Conservation (phyloP, 768 basidiomycete genomes). For the Lyophyllum semitale region DNA sequence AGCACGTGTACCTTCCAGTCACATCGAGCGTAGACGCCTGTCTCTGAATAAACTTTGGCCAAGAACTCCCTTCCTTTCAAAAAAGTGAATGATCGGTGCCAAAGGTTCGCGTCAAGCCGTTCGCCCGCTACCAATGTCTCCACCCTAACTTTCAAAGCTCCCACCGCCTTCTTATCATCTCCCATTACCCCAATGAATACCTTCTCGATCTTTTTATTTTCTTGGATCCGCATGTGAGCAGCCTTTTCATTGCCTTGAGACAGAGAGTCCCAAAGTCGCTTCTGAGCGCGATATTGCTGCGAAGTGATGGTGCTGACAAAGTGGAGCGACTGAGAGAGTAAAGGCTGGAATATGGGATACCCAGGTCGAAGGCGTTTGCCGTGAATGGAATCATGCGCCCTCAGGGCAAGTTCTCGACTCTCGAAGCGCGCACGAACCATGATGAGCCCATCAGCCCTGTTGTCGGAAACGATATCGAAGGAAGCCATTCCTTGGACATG, state of each 20-base stretch:
- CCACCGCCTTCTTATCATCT: conserved; percentile 52
- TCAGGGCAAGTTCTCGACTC: conserved; percentile 48
- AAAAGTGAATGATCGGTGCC: conserved; percentile 47
- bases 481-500: conserved; percentile 16
- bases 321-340: conserved; percentile 48
- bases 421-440: conserved; percentile 46
- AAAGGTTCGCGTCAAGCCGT: conserved; percentile 41
- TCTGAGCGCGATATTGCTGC: conserved; percentile 54
- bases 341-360: conserved; percentile 36
- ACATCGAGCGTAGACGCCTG: conserved; percentile 42
- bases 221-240: conserved; percentile 36
- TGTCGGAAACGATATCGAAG: conserved; percentile 28
- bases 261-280: conserved; percentile 49
- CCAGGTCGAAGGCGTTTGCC: conserved; percentile 28
- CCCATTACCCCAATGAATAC: conserved; percentile 44
- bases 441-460: conserved; percentile 29
- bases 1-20: conserved; percentile 48
- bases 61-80: conserved; percentile 34
- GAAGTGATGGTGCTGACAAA: conserved; percentile 50
- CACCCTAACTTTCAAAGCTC: conserved; percentile 59
- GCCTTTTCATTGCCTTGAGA: conserved; percentile 32
- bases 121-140: conserved; percentile 56
- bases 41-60: conserved; percentile 29
- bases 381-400: conserved; percentile 36
- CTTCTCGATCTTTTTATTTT: conserved; percentile 25